phyloP scores from a whole-genome alignment of 2,329 filamentous ascomycete genomes.

The Boeremia exigua region DNA sequence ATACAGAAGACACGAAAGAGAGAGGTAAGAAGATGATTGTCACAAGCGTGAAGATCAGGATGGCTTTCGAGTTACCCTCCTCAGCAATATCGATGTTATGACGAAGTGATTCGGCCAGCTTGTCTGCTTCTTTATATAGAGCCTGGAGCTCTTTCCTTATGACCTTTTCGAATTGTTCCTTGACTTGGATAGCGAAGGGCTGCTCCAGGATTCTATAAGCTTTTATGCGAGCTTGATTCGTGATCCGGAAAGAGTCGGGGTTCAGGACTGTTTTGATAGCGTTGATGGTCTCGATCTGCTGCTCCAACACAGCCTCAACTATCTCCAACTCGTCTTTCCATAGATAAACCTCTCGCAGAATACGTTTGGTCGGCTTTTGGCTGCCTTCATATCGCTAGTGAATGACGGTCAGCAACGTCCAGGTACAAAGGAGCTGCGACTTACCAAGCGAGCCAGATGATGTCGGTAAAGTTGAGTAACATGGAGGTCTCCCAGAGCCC shows the following conservation, averaged over 20 bases:
- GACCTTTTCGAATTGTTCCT: not conserved
- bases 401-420: not conserved
- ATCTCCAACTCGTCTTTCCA: slow-evolving; percentile 13
- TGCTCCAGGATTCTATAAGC: not conserved
- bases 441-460: not conserved
- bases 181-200: too few species aligned
- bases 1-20: slow-evolving; percentile 21
- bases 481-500: too few species aligned
- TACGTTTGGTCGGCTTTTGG: slow-evolving; percentile 5
- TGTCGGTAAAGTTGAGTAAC: not conserved
- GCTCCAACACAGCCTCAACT: not conserved
- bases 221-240: not conserved
- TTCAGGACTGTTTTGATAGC: not conserved
- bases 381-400: slow-evolving; percentile 8
- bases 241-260: not conserved
- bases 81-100: slow-evolving; percentile 20
- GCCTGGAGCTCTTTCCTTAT: not conserved
- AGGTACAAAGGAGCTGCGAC: too few species aligned
- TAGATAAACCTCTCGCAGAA: slow-evolving; percentile 11
- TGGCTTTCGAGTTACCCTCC: slow-evolving; percentile 20
- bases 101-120: slow-evolving; percentile 22
- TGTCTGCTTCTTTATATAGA: slow-evolving; percentile 5
- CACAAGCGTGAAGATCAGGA: slow-evolving; percentile 27
- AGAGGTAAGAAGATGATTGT: slow-evolving; percentile 45
- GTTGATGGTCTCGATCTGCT: not conserved